These are phyloP conservation scores for Aspergillus sparsus DNA, from an alignment of 495 filamentous ascomycete genomes.

Conservation along the genomic window DNA sequence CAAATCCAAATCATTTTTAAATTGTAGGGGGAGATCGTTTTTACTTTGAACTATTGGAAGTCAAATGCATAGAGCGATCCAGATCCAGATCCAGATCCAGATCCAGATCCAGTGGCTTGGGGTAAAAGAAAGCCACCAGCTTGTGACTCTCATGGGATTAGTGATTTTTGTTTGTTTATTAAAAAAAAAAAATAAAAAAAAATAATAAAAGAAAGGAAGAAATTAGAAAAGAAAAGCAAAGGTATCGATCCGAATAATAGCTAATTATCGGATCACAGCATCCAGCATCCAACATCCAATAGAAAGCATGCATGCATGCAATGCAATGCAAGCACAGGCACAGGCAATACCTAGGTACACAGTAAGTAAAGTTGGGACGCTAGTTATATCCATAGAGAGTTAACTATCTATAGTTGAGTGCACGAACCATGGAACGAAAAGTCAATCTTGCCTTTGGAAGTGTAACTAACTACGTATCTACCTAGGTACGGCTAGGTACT, in stretches of 20 bases:
- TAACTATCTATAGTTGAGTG: not conserved
- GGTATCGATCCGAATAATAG: not conserved
- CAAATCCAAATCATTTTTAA: too few species aligned
- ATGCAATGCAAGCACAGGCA: too few species aligned
- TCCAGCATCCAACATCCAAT: not conserved
- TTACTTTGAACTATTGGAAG: too few species aligned
- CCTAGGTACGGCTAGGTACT: not conserved
- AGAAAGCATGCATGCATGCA: too few species aligned
- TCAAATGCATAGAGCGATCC: too few species aligned
- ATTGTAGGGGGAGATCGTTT: too few species aligned
- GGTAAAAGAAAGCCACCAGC: not conserved
- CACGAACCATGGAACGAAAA: constrained; percentile 22
- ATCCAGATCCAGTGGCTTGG: not conserved
- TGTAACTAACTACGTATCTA: constrained; percentile 10
- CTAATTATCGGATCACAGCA: not conserved
- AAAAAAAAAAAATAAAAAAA: not conserved
- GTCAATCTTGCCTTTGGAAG: constrained; percentile 17
- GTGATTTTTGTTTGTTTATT: not conserved
- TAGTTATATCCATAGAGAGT: not conserved
- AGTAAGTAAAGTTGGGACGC: not conserved
- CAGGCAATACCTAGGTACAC: too few species aligned
- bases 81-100: not conserved
- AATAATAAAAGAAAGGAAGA: not conserved
- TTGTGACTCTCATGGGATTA: not conserved
- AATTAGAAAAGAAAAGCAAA: not conserved